These are phyloP conservation scores for Arthrobotrys pseudoclavata DNA, from an alignment of 2,329 filamentous ascomycete species.

Conservation along the genomic window DNA sequence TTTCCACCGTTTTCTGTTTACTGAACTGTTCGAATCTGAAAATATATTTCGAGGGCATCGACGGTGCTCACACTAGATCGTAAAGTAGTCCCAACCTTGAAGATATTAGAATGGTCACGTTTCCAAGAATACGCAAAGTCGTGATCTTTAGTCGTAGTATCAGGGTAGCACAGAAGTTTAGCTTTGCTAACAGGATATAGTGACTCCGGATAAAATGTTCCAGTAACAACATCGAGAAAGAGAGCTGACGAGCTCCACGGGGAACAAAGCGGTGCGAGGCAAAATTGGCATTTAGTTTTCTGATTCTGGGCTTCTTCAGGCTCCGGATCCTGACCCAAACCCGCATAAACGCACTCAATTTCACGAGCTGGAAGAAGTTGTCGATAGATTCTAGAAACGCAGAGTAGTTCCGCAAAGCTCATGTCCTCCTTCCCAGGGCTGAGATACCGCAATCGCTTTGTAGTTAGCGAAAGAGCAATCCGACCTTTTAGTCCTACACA, in stretches of 20 bases:
- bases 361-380: constrained; percentile 7
- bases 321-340: too few relatives aligned
- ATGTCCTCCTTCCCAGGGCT: neutral
- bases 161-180: neutral
- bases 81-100: neutral
- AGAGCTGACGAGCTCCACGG: constrained; percentile 4
- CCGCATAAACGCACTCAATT: neutral
- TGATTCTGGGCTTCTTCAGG: neutral
- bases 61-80: constrained; percentile 21
- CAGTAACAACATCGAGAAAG: constrained; percentile 9
- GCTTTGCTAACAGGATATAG: constrained; percentile 14
- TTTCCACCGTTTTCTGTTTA: neutral
- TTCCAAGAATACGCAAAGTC: neutral
- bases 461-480: constrained; percentile 22
- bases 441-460: constrained; percentile 11
- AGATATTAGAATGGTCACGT: neutral
- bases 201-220: neutral
- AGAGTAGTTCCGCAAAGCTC: neutral
- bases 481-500: neutral
- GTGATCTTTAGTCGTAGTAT: neutral
- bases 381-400: constrained; percentile 1
- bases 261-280: neutral
- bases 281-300: constrained; percentile 4
- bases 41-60: constrained; percentile 16
- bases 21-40: neutral